Evolutionary conservation across 2,329 filamentous ascomycete species (phyloP), one percentile per base, ranked within the genome.

Genomic region (Cordyceps militaris): DNA sequence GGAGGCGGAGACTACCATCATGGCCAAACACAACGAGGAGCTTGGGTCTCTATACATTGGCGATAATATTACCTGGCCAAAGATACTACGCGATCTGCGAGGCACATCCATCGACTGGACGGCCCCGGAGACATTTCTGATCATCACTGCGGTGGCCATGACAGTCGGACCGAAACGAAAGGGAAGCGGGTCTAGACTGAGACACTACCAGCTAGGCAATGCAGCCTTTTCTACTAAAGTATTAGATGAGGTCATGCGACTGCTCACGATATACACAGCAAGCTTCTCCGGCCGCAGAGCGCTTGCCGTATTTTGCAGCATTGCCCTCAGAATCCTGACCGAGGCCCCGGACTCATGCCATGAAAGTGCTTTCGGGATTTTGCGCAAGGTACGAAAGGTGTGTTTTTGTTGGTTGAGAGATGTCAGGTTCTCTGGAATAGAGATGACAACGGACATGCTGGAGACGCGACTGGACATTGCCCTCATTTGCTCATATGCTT

Each of bases 11-110:
- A 43, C 19, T 1, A 24, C 21, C 2, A 1, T 1, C 0, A 2
- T 14, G 5, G 10, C 42, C 60, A 14, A 73, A 79, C 1, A 56
- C 52, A 26, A 47, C 32, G 13, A 54, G 11, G 56, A 52, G 19
- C 49, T 58, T 8, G 49, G n/a, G 16, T 53, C 34, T 10, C 26
- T 58, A 0, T 28, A 4, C 2, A 24, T 54, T 26, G 42, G 42
- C 0, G 0, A 26, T 1, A 0, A 34, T 3, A 24, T 26, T 11
- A 38, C 11, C 2, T 58, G 56, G 56, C 28, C 34, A 11, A 58
- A 58, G 4, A 28, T 58, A 0, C 26, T 58, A 2, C 40, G 19
- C 1, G 24, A 34, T 2, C 49, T 58, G 19, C 32, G 40, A 1
- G 56, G 42, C 1, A 32, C 56, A 3, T 52, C 56, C 2, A 42